Base-by-base conservation (phyloP, 495 filamentous ascomycete species). In the Daldinia bambusicola region DNA sequence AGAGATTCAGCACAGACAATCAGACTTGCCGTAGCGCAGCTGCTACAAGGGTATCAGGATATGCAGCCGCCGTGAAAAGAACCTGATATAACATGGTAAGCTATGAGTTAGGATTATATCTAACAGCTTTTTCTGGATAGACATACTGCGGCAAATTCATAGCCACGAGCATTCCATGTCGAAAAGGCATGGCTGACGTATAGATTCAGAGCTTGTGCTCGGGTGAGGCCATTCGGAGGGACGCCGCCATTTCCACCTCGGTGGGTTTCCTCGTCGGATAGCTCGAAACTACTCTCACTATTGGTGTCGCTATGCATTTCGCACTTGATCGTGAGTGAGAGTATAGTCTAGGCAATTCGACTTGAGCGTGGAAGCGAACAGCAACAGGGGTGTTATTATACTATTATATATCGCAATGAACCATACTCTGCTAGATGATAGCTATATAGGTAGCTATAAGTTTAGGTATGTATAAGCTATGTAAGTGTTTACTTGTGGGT, bases 31-130 rank as follows among this genome's bases (percentile, higher is more conserved):
- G 74, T 36, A 83, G 73, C 8, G 83, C 81, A 12, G 81, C 73
- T 20, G 83, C 85, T 34, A 83, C 78, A 50, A 90, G 78, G 3
- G 86, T 89, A 48, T 84, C 84, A 0, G 87, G 86, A 63, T 84
- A 89, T 31, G 86, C 85, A 0, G 83, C 81, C 0, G 89, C 89
- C 10, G 89, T 84, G 72, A 89, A 91, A 18, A 91, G 80, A 7
- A 90, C 77, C 80, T 81, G 31, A 13, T 18, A 2, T 18, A 2
- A 45, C 34, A 13, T 51, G 20, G 59, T 67, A 9, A 67, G 63
- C 20, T 59, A 16, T 63, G 68, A 53, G 50, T 60, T 60, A 26
- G n/a, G n/a, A n/a, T 41, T n/a, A 12, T 8, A 9, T 37, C 43
- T 69, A 63, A 59, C 52, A 58, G 16, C 14, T 61, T 30, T 13